These are phyloP conservation scores for Heterobasidion annosum DNA, from an alignment of 1,284 basidiomycete species.

Conservation along the genomic window DNA sequence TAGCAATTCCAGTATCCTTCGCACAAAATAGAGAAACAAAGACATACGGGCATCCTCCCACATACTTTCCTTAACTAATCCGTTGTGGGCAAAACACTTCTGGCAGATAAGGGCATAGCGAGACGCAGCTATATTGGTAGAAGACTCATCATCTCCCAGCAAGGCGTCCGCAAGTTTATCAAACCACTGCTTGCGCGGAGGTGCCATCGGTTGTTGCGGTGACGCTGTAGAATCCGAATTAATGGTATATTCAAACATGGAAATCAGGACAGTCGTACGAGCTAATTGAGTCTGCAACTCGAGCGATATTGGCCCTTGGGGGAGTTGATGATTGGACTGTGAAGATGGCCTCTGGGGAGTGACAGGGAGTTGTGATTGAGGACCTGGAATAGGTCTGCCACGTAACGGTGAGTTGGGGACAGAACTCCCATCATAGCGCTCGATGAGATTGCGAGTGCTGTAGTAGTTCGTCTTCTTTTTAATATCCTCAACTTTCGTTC, in stretches of 20 bases:
- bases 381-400: slow-evolving; percentile 11
- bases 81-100: slow-evolving; percentile 91
- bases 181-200: slow-evolving; percentile 77
- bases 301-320: slow-evolving; percentile 17
- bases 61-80: slow-evolving; percentile 81
- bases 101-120: slow-evolving; percentile 94
- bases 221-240: slow-evolving; percentile 15
- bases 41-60: slow-evolving; percentile 85
- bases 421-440: slow-evolving; percentile 75
- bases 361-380: slow-evolving; percentile 3
- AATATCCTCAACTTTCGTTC: slow-evolving; percentile 88
- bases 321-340: slow-evolving; percentile 11
- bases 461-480: slow-evolving; percentile 98
- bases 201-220: slow-evolving; percentile 35
- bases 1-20: background rate
- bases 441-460: slow-evolving; percentile 81
- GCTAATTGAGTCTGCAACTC: slow-evolving; percentile 26
- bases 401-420: slow-evolving; percentile 24
- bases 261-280: slow-evolving; percentile 19
- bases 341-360: slow-evolving; percentile 18
- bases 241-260: background rate
- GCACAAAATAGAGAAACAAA: background rate
- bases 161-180: slow-evolving; percentile 84
- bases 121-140: slow-evolving; percentile 34
- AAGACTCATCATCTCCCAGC: slow-evolving; percentile 74